Evolutionary conservation across 768 basidiomycete species (phyloP).

Genomic region (Mycena alexandri): DNA sequence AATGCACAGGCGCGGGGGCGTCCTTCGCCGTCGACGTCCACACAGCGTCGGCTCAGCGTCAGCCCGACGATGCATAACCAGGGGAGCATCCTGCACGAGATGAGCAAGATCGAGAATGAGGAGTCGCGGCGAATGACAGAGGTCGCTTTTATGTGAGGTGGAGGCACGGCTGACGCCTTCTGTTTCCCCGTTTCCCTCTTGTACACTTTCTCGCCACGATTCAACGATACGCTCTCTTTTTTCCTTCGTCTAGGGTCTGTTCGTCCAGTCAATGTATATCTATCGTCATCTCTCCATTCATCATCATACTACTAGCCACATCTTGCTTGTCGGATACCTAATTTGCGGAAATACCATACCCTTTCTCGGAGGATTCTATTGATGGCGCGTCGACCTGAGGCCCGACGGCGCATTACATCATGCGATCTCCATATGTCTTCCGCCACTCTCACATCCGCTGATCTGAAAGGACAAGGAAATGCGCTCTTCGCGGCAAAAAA

Average conservation of each 20-base stretch:
- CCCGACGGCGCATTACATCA: no score
- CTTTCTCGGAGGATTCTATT: no score
- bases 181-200: not conserved
- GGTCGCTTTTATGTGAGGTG: constrained; percentile 68
- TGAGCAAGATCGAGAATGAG: constrained; percentile 70
- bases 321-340: not conserved
- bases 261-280: constrained; percentile 9
- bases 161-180: not conserved
- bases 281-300: constrained; percentile 1
- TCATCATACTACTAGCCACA: not conserved
- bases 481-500: constrained; percentile 26
- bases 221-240: not conserved
- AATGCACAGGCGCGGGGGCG: constrained; percentile 5
- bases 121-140: constrained; percentile 80
- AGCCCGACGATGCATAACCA: constrained; percentile 70
- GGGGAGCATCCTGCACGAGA: constrained; percentile 68
- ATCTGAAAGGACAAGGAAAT: constrained; percentile 33
- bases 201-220: no score
- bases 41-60: constrained; percentile 55
- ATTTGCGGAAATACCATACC: no score
- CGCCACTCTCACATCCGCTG: not conserved
- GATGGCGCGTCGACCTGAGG: no score
- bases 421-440: no score
- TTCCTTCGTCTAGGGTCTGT: not conserved
- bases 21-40: constrained; percentile 25